phyloP scores from a whole-genome alignment of 2,329 filamentous ascomycete species.

The Conoideocrella luteorostrata region DNA sequence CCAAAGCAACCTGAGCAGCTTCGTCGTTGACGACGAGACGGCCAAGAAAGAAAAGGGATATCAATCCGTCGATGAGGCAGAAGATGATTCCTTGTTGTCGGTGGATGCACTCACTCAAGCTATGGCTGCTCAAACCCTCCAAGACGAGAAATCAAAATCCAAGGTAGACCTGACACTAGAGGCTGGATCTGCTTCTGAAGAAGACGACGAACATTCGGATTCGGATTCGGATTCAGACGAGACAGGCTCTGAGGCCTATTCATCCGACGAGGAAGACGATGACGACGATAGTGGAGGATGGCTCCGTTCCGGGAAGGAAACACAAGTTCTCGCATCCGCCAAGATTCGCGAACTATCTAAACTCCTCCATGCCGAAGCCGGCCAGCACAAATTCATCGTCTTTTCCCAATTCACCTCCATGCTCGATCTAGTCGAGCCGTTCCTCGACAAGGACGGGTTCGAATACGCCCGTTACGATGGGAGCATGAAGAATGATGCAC shows the following conservation, averaged over 20 bases:
- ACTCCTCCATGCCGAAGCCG: slow-evolving; percentile 71
- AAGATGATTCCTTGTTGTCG: slow-evolving; percentile 28
- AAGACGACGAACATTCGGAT: slow-evolving; percentile 19
- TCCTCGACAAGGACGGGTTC: slow-evolving; percentile 68
- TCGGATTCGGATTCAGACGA: slow-evolving; percentile 29
- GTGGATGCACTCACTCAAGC: slow-evolving; percentile 30
- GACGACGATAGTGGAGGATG: slow-evolving; percentile 27
- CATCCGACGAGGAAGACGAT: slow-evolving; percentile 23
- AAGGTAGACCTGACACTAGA: slow-evolving; percentile 8
- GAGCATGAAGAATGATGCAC: slow-evolving; percentile 85
- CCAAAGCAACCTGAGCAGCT: slow-evolving; percentile 47
- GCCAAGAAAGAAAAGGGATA: slow-evolving; percentile 26
- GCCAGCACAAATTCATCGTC: slow-evolving; percentile 91
- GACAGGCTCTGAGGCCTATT: slow-evolving; percentile 36
- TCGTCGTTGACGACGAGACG: slow-evolving; percentile 47
- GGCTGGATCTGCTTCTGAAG: slow-evolving; percentile 26
- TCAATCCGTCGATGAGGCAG: slow-evolving; percentile 17
- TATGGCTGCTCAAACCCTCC: slow-evolving; percentile 30
- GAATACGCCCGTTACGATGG: slow-evolving; percentile 88
- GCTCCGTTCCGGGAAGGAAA: not conserved
- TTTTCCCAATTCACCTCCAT: slow-evolving; percentile 98
- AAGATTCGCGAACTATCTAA: slow-evolving; percentile 84
- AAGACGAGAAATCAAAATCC: slow-evolving; percentile 15
- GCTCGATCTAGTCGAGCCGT: slow-evolving; percentile 93
- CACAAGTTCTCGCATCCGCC: slow-evolving; percentile 62